Base-by-base conservation (phyloP, 2,329 filamentous ascomycete species). In the Hypoxylon sp. region DNA sequence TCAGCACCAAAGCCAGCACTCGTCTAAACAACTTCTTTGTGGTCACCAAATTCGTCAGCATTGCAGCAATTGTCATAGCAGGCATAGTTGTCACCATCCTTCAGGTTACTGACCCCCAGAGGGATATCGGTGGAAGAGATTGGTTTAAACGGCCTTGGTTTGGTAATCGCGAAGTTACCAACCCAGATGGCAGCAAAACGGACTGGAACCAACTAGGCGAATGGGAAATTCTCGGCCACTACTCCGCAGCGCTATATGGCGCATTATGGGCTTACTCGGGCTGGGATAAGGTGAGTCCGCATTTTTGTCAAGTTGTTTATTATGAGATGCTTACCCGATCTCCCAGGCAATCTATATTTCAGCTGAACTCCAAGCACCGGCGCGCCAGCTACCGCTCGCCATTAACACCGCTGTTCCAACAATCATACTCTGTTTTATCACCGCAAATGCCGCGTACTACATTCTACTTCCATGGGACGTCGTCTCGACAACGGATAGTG, bases 201-300 rank as follows among this genome's bases (percentile, higher is more conserved):
- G 81, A 86, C 42, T 88, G 86, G 86, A 74, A 75, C 0, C 67
- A 74, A 1, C 71, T 90, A 46, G 79, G 82, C 4, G 76, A 81
- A 29, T 91, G 88, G 89, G 86, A 88, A 62, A 81, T 86, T 10
- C 83, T 90, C 26, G 88, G 88, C 0, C 86, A 90, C 70, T 86
- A 86, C 62, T 88, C 87, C 2, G 84, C 87, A 1, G 89, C 88
- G 0, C 80, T 90, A 0, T 90, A 90, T 70, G 88, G 85, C 0
- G 87, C 87, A 0, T 74, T 91, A 0, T 91, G 88, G 88, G 88
- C 87, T 0, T 91, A 90, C 65, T 88, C 86, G 0, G 89, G 89
- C 0, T 91, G 89, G 89, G 89, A 91, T 61, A 90, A 90, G 79
- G 87, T 87, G 42, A 79, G 82, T 72, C 44, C 31, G 10, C 33